A percentile compares a stretch with the other conserved stretches of the same genome.
Evolutionary conservation across 2,329 filamentous ascomycete species (phyloP).

Genomic region (Phialocephala sp.): DNA sequence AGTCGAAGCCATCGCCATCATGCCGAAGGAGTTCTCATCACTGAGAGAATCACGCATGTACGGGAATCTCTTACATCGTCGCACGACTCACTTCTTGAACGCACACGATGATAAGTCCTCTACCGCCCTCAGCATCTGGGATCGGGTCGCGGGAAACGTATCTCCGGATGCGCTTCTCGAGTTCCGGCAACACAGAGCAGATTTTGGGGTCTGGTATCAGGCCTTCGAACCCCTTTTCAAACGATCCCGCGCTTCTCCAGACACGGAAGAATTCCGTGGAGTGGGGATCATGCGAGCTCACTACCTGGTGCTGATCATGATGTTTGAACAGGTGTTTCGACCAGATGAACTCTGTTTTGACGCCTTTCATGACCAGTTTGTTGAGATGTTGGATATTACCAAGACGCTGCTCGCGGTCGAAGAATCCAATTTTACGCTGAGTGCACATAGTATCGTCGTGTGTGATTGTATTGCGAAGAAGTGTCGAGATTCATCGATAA

Average conservation of each 20-base stretch:
- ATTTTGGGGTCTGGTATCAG: background rate
- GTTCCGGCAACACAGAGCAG: background rate
- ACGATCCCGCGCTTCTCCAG: conserved; percentile 27
- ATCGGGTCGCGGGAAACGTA: background rate
- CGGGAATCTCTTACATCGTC: conserved; percentile 32
- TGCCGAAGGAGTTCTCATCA: conserved; percentile 25
- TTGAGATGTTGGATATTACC: background rate
- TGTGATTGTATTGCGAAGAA: conserved; percentile 39
- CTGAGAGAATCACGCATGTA: conserved; percentile 28
- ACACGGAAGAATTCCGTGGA: conserved; percentile 27
- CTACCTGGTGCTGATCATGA: conserved; percentile 31
- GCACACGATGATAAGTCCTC: conserved; percentile 8
- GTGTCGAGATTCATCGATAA: conserved; percentile 33
- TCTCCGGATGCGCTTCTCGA: background rate
- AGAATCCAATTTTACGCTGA: conserved; percentile 60
- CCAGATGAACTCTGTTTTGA: background rate
- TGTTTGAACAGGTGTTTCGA: background rate
- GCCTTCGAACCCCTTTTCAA: conserved; percentile 3
- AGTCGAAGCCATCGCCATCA: conserved; percentile 13
- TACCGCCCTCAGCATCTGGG: conserved; percentile 7
- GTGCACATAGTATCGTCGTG: conserved; percentile 24
- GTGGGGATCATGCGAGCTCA: conserved; percentile 28
- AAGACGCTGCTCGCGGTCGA: conserved; percentile 58
- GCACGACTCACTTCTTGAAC: conserved; percentile 31
- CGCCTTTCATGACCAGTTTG: background rate